These are phyloP conservation scores for Yarrowia sp. DNA, from an alignment of 805 yeast genomes.

Conservation along the genomic window DNA sequence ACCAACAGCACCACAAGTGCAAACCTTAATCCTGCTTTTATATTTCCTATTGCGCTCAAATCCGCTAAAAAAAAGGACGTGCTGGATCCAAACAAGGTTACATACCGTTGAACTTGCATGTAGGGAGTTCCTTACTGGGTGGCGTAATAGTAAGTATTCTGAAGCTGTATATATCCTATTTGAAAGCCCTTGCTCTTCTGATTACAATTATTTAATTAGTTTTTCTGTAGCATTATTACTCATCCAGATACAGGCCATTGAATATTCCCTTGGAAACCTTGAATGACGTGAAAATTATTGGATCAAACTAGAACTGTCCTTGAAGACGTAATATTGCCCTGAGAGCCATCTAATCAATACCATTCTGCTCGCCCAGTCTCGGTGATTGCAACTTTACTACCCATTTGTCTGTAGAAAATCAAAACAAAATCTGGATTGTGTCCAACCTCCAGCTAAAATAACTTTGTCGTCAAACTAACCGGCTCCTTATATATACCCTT, in stretches of 20 bases:
- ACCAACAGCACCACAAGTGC: not conserved
- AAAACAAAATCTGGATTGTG: no score
- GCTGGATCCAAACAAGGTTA: not conserved
- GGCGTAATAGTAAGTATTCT: no score
- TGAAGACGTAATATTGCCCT: not conserved
- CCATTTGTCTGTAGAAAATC: no score
- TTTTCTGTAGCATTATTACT: no score
- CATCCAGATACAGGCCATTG: not conserved
- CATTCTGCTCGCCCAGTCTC: no score
- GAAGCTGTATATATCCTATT: not conserved
- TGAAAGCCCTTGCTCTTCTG: not conserved
- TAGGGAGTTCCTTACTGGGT: not conserved
- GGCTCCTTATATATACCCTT: not conserved
- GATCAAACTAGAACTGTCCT: not conserved
- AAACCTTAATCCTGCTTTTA: no score
- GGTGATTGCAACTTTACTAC: no score
- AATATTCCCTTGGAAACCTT: not conserved
- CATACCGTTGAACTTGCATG: constrained; percentile 7
- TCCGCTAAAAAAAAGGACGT: no score
- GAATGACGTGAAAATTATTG: not conserved
- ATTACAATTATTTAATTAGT: not conserved
- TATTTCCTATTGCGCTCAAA: no score
- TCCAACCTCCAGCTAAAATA: no score
- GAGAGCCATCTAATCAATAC: not conserved
- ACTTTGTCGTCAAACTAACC: constrained; percentile 1